Conservation (phyloP, 495 filamentous ascomycete genomes). For the Penicillium ochrochloron region DNA sequence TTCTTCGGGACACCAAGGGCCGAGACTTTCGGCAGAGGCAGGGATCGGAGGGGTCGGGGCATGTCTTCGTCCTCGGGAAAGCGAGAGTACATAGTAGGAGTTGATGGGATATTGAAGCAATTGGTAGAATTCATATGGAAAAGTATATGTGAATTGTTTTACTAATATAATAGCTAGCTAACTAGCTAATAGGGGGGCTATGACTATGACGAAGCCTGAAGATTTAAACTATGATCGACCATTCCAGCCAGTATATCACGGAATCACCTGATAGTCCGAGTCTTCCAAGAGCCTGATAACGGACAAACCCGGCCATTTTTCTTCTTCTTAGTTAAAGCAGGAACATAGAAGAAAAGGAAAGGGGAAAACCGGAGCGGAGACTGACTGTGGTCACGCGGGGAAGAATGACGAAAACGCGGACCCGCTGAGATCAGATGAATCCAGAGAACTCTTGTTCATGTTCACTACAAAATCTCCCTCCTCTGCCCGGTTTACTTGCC, state of each 20-base stretch:
- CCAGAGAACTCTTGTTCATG: no score
- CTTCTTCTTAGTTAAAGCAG: no score
- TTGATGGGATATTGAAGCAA: background rate
- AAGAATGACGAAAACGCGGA: constrained; percentile 30
- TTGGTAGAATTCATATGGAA: background rate
- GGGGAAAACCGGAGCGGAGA: constrained; percentile 28
- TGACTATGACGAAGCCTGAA: background rate
- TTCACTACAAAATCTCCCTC: constrained; percentile 5
- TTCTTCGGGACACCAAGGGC: constrained; percentile 7
- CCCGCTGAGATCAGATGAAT: constrained; percentile 22
- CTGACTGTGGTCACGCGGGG: constrained; percentile 25
- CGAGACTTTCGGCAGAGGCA: constrained; percentile 14
- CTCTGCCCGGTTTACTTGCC: constrained; percentile 28
- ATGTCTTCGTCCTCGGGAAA: constrained; percentile 5
- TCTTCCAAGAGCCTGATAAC: background rate
- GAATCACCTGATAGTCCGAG: background rate
- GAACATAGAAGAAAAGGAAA: constrained; percentile 1
- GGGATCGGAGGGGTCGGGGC: constrained; percentile 5
- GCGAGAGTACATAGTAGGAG: background rate
- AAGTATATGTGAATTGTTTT: background rate
- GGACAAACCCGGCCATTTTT: background rate
- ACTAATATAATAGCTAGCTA: background rate
- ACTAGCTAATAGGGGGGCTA: background rate
- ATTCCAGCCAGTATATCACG: background rate
- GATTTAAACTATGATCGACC: background rate